Base-by-base conservation (phyloP, 169 alveolate genomes). In the Eimeria tenella region DNA sequence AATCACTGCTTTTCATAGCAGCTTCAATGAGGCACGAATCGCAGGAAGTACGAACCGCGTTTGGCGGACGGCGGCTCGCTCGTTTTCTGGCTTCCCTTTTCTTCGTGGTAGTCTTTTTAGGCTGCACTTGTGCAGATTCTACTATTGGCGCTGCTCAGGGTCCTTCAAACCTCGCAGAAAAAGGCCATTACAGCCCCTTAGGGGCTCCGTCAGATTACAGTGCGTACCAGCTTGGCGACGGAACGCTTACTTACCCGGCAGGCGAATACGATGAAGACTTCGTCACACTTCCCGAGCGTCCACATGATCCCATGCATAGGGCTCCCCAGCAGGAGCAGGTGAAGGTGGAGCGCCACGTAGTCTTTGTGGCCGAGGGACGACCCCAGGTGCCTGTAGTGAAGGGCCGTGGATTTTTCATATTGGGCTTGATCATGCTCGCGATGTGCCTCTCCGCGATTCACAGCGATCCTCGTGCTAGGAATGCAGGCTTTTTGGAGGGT, bases 401-500 rank as follows among this genome's bases (percentile, higher is more conserved):
- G 62, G 86, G 86, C 1, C 63, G 62, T 15, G 62, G 63, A 10
- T 42, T 75, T 10, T 42, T 75, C 19, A 42, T 75, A 3, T 17
- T 75, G 56, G 86, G 86, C 10, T 23, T 75, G 25, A 11, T 49
- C 3, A 42, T 75, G 86, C 31, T 75, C 62, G 86, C 86, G 17
- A 17, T 75, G 86, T 75, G 86, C 13, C 5, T 75, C 58, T 42
- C 63, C 4, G 86, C 86, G 5, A 49, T 75, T n/a, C 19, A 52
- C 86, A 75, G 63, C 62, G 7, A 42, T 5, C 63, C 83, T 23
- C 58, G 49, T 10, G 3, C 6, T 3, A 11, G 49, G 31, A 10
- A 49, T 6, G 13, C 60, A 21, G 21, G 63, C 8, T 42, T 75
- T 13, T 50, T 75, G 6, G 4, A 31, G 10, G 86, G 86, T 6